These are phyloP conservation scores for Ophiosphaerella herpotricha DNA, from an alignment of 2,329 filamentous ascomycete species.

Conservation along the genomic window DNA sequence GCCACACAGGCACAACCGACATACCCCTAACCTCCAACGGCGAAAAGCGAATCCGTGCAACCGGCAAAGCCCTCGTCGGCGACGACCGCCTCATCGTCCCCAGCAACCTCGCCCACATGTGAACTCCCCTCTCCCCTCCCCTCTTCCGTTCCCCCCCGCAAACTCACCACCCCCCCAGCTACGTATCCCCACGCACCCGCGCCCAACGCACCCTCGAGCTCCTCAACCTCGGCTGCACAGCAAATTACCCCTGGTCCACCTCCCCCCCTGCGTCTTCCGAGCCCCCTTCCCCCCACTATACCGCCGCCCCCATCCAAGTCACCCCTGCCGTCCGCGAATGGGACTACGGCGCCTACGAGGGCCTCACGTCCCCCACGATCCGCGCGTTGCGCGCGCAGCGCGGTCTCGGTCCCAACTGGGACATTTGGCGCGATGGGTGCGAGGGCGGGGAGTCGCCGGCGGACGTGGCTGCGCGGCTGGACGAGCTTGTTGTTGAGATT, in stretches of 20 bases:
- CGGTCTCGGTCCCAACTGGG: constrained; percentile 67
- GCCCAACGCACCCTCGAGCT: constrained; percentile 91
- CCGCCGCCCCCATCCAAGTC: constrained; percentile 52
- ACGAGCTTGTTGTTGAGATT: constrained; percentile 77
- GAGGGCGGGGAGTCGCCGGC: constrained; percentile 79
- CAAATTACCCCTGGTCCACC: constrained; percentile 70
- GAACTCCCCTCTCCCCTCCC: constrained; percentile 33
- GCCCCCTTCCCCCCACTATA: constrained; percentile 31
- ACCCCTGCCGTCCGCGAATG: constrained; percentile 62
- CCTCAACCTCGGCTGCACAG: constrained; percentile 72
- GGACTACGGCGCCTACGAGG: constrained; percentile 68
- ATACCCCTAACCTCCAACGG: constrained; percentile 83
- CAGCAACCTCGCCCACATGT: constrained; percentile 81
- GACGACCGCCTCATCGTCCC: constrained; percentile 84
- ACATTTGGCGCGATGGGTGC: constrained; percentile 87
- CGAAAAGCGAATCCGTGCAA: constrained; percentile 59
- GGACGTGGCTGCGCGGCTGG: constrained; percentile 73
- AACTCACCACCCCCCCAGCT: constrained; percentile 52
- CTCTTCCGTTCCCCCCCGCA: background rate
- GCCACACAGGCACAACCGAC: constrained; percentile 80
- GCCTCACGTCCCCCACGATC: constrained; percentile 59
- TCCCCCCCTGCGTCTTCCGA: constrained; percentile 2
- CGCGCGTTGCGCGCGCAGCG: constrained; percentile 50
- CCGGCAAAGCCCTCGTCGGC: constrained; percentile 82
- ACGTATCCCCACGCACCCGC: constrained; percentile 83